Conservation (phyloP, 139 green algal species). For the Chlamydomonas sphaeroides region DNA sequence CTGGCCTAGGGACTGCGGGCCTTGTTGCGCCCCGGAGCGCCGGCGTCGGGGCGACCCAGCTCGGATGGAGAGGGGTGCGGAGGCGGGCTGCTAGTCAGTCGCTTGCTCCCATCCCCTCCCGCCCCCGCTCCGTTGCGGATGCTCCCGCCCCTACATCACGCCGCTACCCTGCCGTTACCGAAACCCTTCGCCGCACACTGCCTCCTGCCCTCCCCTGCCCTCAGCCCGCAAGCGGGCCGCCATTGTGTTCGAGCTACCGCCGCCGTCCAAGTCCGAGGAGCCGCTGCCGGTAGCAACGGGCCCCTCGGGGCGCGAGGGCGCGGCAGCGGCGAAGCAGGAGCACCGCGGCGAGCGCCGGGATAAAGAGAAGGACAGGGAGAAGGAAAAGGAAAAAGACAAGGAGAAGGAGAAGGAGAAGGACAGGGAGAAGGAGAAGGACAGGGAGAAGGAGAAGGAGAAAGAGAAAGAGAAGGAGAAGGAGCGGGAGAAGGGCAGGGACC, state of each 20-base stretch:
- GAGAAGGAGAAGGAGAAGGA: constrained; percentile 3
- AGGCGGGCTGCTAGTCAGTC: too few relatives aligned
- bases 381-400: not conserved
- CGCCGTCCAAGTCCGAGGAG: not conserved
- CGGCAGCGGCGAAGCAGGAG: not conserved
- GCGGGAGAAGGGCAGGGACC: not conserved
- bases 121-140: too few relatives aligned
- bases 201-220: not conserved
- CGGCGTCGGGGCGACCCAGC: too few relatives aligned
- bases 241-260: constrained; percentile 17
- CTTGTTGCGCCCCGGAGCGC: too few relatives aligned
- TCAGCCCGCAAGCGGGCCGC: constrained; percentile 29
- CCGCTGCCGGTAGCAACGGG: not conserved
- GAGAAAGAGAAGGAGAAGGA: not conserved
- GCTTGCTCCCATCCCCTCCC: too few relatives aligned
- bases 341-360: not conserved
- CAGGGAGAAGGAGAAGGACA: not conserved
- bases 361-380: not conserved
- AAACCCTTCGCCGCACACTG: too few relatives aligned
- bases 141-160: too few relatives aligned
- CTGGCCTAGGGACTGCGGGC: too few relatives aligned
- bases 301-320: not conserved
- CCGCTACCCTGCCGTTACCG: too few relatives aligned
- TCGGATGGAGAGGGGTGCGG: too few relatives aligned
- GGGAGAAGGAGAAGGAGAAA: not conserved